Evolutionary conservation across 2,329 filamentous ascomycete genomes (phyloP), one percentile per base, ranked within the genome.

Genomic region (Pseudopyricularia javanii): DNA sequence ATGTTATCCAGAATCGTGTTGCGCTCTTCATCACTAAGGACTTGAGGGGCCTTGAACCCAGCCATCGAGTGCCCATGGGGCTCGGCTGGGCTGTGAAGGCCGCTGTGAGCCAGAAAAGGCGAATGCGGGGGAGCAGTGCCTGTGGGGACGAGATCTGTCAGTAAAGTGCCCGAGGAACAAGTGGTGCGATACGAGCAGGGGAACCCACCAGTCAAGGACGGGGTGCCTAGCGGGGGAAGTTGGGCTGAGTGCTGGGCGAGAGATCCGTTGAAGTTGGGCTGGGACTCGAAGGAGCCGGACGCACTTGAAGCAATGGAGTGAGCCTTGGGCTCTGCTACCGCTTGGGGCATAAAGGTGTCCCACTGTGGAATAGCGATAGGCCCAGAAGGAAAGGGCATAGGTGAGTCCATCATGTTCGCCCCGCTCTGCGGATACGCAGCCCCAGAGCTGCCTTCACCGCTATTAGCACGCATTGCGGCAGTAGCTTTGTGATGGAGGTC

Each of bases 401-500:
- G 78, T 15, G 87, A 79, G 63, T 94, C 89, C 74, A 94, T 82
- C 63, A 90, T 75, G 45, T 84, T 76, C 53, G 83, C 75, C 57
- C 79, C 82, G 61, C 82, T 83, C 57, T 88, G 81, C 55, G 88
- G 82, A 66, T 88, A 91, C 58, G 85, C 75, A 67, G 86, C 83
- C 63, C 80, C 78, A 32, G 76, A 71, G 64, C 69, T 74, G 57
- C 74, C 71, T 57, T 81, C 79, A 60, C 73, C 74, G 56, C 72
- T 74, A 59, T 74, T 77, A 55, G 70, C 70, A 54, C 80, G 78
- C 70, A 82, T 88, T 62, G 82, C 82, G 33, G 76, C 75, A 45
- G 91, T 91, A 63, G 78, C 91, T 75, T 96, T 96, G 75, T 96
- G 90, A 72, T 95, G 91, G 66, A 97, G 86, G 72, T 97, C 91